A percentile compares a stretch with the other conserved stretches of the same genome.
Evolutionary conservation across 306 rosid species (phyloP).

Genomic region (Canavalia ensiformis): DNA sequence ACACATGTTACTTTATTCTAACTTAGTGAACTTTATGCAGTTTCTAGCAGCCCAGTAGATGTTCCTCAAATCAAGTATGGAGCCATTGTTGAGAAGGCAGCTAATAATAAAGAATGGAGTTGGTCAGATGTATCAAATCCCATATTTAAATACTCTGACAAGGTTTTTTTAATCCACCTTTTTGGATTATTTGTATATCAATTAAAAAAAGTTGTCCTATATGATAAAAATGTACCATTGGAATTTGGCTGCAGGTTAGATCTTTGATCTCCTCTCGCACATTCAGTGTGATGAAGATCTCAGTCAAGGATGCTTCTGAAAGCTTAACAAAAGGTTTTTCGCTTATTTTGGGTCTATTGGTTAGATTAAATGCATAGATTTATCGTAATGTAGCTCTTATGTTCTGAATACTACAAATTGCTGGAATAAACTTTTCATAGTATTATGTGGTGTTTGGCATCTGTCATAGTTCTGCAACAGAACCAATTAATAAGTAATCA

Average conservation of each 20-base stretch:
- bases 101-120: constrained; percentile 66
- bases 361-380: constrained; percentile 32
- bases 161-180: constrained; percentile 63
- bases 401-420: constrained; percentile 27
- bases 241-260: constrained; percentile 65
- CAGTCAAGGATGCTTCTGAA: constrained; percentile 75
- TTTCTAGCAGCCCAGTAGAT: constrained; percentile 88
- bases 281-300: constrained; percentile 74
- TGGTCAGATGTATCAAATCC: constrained; percentile 80
- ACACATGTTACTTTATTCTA: constrained; percentile 1
- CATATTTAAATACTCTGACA: constrained; percentile 69
- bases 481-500: constrained; percentile 40
- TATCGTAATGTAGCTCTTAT: constrained; percentile 27
- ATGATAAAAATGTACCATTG: constrained; percentile 43
- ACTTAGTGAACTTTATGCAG: constrained; percentile 59
- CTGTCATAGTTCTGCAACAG: constrained; percentile 14
- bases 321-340: constrained; percentile 72
- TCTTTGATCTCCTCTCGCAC: constrained; percentile 75
- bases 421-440: constrained; percentile 4
- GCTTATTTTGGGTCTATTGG: constrained; percentile 35
- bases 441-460: neutral
- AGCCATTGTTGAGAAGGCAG: constrained; percentile 61
- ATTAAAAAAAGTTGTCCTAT: constrained; percentile 34
- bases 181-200: constrained; percentile 9
- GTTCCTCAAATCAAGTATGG: constrained; percentile 90